Evolutionary conservation across 257 asterid genomes (phyloP).

Genomic region (Solanum bulbocastanum): DNA sequence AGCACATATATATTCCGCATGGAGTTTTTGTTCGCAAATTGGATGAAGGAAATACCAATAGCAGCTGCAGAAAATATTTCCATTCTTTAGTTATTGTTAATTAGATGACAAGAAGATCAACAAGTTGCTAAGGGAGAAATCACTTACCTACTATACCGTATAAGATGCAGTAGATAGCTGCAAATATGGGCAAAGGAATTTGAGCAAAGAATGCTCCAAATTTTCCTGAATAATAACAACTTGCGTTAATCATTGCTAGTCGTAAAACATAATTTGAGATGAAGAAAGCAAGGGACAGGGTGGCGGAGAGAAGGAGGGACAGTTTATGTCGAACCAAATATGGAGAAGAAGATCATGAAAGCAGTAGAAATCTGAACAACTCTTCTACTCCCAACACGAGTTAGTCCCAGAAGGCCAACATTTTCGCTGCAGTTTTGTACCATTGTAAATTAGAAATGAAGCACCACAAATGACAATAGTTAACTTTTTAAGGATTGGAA

Average conservation of each 20-base stretch:
- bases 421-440: conserved; percentile 55
- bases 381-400: conserved; percentile 98
- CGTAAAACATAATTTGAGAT: background rate
- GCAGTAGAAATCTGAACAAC: conserved; percentile 85
- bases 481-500: too few relatives aligned
- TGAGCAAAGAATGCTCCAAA: conserved; percentile 95
- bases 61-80: conserved; percentile 57
- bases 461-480: background rate
- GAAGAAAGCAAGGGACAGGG: background rate
- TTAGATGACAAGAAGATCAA: background rate
- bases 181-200: conserved; percentile 87
- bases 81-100: background rate
- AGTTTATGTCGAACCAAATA: conserved; percentile 52
- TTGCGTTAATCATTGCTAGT: background rate
- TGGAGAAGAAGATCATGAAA: conserved; percentile 96
- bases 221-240: conserved; percentile 54
- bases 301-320: background rate
- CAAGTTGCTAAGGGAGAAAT: background rate
- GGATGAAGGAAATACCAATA: conserved; percentile 69
- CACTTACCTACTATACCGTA: conserved; percentile 91
- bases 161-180: conserved; percentile 81
- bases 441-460: background rate
- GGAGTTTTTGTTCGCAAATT: conserved; percentile 85
- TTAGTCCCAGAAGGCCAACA: conserved; percentile 93
- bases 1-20: conserved; percentile 76